Base-by-base conservation (phyloP, 202 grass and related monocot species). In the Musa balbisiana region DNA sequence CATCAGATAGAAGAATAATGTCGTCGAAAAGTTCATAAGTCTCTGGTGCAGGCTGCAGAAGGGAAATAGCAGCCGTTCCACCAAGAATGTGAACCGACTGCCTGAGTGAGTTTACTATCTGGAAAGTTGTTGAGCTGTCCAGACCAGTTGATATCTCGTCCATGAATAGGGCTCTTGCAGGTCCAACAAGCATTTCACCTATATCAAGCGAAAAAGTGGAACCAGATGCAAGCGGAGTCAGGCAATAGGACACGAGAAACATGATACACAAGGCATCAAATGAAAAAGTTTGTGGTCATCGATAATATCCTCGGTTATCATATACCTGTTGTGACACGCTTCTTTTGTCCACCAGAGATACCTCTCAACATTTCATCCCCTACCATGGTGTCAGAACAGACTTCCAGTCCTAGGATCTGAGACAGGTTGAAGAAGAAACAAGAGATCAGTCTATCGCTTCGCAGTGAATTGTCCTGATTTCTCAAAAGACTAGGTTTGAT, bases 161-260 rank as follows among this genome's bases (percentile, higher is more conserved):
- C 95, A 99, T 99, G 82, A 99, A 99, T 43, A 99, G 72, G 64
- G 91, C 95, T 83, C 85, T 89, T 76, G 95, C 89, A 12, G 91
- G 95, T 68, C 95, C 95, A 65, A 99, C 95, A 81, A 99, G 83
- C 88, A 99, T 99, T 84, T 99, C 95, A 82, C 95, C 93, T 97
- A 82, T 59, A 70, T 52, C 43, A 70, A 70, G 49, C 16, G 2
- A 50, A 50, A 70, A 70, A 3, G 15, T 8, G 25, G 5, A 21
- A n/a, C 56, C 17, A 17, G 9, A n/a, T 2, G 56, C 15, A 16
- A 60, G 3, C 8, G 8, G n/a, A 2, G n/a, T 60, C 33, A 43
- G 33, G 4, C 33, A 43, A 43, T 43, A 43, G 33, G 4, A 43
- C 33, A 43, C 33, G 33, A 60, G 16, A 19, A 60, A 60, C 56